Evolutionary conservation across 2,329 filamentous ascomycete species (phyloP), one percentile per base, ranked within the genome.

Genomic region (Fusarium temperatum): DNA sequence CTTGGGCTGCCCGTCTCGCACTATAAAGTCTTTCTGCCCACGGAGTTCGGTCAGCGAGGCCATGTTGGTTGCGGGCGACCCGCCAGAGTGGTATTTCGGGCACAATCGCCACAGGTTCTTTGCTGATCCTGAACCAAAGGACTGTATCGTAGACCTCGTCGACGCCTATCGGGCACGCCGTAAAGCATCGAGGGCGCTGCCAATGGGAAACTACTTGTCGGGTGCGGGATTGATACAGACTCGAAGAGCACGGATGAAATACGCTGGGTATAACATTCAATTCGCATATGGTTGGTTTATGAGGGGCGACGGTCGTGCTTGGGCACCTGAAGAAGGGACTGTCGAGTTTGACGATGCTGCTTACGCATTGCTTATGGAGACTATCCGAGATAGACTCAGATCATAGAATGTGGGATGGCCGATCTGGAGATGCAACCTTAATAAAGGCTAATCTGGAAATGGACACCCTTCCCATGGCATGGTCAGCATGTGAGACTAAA

Each of bases 181-280:
- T 22, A 0, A 5, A 0, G 7, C 0, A 0, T 47, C 44, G 24
- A 8, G 0, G 6, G 18, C 1, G 24, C 3, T 47, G 4, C 44
- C 24, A 8, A 28, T 47, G 24, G 44, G 6, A 3, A 47, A 28
- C 26, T 47, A 47, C 0, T 28, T 45, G 24, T 4, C 26, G 8
- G 44, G 44, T 8, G 8, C 0, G 44, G 44, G 44, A 0, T 0
- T 59, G 11, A 20, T 0, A 12, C 35, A 32, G 9, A 10, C 0
- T 2, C n/a, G 44, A 18, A 6, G 12, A 15, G 2, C 12, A 18
- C 8, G 2, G 11, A 59, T 59, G 42, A 2, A 4, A 17, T 51
- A 51, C 2, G 18, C 36, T 28, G 0, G 1, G 1, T 36, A 26
- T 5, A 0, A 6, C 12, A 7, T 12, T 24, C 7, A 17, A 5